These are phyloP conservation scores for Yamadazyma olivae DNA, from an alignment of 805 yeast genomes.

Conservation along the genomic window DNA sequence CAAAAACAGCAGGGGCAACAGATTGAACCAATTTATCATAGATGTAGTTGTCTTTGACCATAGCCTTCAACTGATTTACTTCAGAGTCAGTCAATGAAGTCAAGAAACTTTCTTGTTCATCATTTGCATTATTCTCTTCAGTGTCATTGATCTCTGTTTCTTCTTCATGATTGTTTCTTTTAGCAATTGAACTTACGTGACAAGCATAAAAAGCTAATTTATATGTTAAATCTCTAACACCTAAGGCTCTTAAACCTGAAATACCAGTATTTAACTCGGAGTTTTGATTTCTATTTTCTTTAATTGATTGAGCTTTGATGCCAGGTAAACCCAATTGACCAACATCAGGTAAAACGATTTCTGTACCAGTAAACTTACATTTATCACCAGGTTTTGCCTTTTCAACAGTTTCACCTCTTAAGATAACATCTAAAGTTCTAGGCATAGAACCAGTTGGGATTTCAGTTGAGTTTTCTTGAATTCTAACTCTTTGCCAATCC, in stretches of 20 bases:
- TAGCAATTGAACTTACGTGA: slow-evolving; percentile 69
- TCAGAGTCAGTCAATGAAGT: slow-evolving; percentile 78
- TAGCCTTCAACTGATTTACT: slow-evolving; percentile 76
- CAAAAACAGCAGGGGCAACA: slow-evolving; percentile 93
- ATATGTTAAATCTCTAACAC: slow-evolving; percentile 92
- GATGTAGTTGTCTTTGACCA: slow-evolving; percentile 86
- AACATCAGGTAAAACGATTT: slow-evolving; percentile 92
- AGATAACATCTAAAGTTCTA: slow-evolving; percentile 85
- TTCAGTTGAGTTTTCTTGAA: slow-evolving; percentile 94
- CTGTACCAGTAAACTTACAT: slow-evolving; percentile 90
- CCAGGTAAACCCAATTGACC: slow-evolving; percentile 95
- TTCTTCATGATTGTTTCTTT: slow-evolving; percentile 28
- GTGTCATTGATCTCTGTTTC: slow-evolving; percentile 26
- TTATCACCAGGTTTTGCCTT: slow-evolving; percentile 97
- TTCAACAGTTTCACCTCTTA: slow-evolving; percentile 93
- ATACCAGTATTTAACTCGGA: slow-evolving; percentile 83
- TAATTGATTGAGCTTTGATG: slow-evolving; percentile 76
- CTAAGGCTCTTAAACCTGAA: slow-evolving; percentile 84
- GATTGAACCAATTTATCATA: slow-evolving; percentile 83
- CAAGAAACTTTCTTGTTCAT: slow-evolving; percentile 78
- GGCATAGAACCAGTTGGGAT: slow-evolving; percentile 99
- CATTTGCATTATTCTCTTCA: slow-evolving; percentile 27
- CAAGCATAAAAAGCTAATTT: slow-evolving; percentile 88
- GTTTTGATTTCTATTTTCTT: slow-evolving; percentile 57
- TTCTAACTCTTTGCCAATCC: slow-evolving; percentile 95